A percentile compares a stretch with the other conserved stretches of the same genome.
phyloP scores from a whole-genome alignment of 208 protist genomes.

The Wallacemonas rigidus region DNA sequence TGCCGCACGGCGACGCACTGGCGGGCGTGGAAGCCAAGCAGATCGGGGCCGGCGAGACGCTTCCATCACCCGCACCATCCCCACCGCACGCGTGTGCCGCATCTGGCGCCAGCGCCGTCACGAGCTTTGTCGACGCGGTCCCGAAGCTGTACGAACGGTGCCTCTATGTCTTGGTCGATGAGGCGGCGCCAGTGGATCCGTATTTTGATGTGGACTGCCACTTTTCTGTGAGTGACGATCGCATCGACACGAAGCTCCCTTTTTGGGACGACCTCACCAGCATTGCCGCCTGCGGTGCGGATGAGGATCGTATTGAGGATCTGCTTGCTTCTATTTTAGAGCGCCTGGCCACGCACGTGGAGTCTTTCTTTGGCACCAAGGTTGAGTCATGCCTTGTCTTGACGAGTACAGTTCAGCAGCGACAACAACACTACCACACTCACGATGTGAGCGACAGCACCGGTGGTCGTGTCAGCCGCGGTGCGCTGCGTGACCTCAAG shows the following conservation, averaged over 20 bases:
- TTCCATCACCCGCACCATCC: neutral
- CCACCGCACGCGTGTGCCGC: neutral
- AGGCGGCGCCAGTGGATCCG: slow-evolving; percentile 67
- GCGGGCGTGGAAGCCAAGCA: no score
- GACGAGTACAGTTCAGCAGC: slow-evolving; percentile 58
- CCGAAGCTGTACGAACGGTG: slow-evolving; percentile 48
- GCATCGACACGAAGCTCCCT: neutral
- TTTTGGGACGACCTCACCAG: neutral
- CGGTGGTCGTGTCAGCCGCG: neutral
- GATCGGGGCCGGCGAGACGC: no score
- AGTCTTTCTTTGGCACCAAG: slow-evolving; percentile 29
- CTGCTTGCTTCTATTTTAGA: slow-evolving; percentile 40
- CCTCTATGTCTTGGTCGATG: slow-evolving; percentile 81
- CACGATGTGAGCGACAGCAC: no score
- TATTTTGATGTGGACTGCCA: slow-evolving; percentile 86
- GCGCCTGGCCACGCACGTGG: slow-evolving; percentile 41
- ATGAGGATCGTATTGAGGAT: slow-evolving; percentile 30
- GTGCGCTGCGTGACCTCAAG: slow-evolving; percentile 41
- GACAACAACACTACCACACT: neutral
- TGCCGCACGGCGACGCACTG: no score
- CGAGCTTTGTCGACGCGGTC: slow-evolving; percentile 57
- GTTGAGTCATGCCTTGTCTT: slow-evolving; percentile 63
- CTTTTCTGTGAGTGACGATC: slow-evolving; percentile 13
- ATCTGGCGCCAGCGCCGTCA: slow-evolving; percentile 15
- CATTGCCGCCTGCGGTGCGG: neutral